These are phyloP conservation scores for Trichoderma sp. DNA, from an alignment of 2,329 filamentous ascomycete species.

Conservation along the genomic window DNA sequence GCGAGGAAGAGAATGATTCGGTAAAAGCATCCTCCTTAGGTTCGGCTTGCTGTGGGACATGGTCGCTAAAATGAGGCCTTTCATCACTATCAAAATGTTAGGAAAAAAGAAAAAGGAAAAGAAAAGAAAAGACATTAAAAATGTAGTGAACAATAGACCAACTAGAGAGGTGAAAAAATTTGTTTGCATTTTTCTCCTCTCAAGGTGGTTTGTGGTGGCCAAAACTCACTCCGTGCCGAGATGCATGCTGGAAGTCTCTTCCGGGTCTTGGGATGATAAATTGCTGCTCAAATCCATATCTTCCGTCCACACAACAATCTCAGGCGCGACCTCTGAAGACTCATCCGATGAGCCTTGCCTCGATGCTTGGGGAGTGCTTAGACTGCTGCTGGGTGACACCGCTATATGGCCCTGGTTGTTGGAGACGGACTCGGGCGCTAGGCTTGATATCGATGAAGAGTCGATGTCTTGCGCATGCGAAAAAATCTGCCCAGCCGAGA, in stretches of 20 bases:
- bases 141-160: background rate
- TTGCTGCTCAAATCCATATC: constrained; percentile 39
- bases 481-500: constrained; percentile 31
- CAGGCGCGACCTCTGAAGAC: constrained; percentile 42
- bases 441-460: constrained; percentile 34
- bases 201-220: background rate
- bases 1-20: constrained; percentile 55
- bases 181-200: background rate
- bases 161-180: background rate
- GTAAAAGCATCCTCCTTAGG: constrained; percentile 30
- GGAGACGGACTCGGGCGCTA: constrained; percentile 30
- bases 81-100: constrained; percentile 30
- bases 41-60: constrained; percentile 26
- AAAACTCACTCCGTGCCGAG: constrained; percentile 35
- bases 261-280: constrained; percentile 29
- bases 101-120: background rate
- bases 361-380: constrained; percentile 36
- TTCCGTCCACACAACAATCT: constrained; percentile 50
- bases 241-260: constrained; percentile 31
- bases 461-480: constrained; percentile 30
- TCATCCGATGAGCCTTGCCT: constrained; percentile 38
- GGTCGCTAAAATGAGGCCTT: constrained; percentile 27
- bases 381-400: constrained; percentile 32
- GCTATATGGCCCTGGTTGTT: constrained; percentile 36
- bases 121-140: background rate